Conservation (phyloP, 176 grass and related monocot species). For the Ampelocalamus luodianensis region DNA sequence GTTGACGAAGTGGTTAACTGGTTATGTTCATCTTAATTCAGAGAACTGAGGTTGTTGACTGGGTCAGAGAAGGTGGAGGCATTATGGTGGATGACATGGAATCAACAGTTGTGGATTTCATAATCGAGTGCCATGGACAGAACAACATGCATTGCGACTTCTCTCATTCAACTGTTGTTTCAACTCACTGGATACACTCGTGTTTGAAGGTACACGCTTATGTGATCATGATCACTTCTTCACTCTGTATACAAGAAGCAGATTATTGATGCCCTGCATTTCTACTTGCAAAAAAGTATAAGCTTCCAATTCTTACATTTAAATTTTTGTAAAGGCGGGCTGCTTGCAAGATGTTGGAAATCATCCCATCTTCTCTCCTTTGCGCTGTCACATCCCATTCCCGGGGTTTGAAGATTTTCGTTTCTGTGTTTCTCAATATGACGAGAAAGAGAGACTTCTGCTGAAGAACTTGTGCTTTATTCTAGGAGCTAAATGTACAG, state of each 20-base stretch:
- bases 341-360: constrained; percentile 79
- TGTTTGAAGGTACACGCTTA: constrained; percentile 75
- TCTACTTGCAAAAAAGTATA: constrained; percentile 31
- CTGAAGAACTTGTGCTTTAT: constrained; percentile 83
- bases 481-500: constrained; percentile 77
- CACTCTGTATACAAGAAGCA: constrained; percentile 18
- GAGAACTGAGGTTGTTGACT: constrained; percentile 83
- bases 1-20: constrained; percentile 33
- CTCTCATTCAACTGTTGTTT: constrained; percentile 68
- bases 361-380: constrained; percentile 91
- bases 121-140: constrained; percentile 74
- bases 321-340: constrained; percentile 60
- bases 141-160: constrained; percentile 37
- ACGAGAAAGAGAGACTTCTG: constrained; percentile 67
- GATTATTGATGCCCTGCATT: constrained; percentile 14
- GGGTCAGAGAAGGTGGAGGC: constrained; percentile 77
- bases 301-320: constrained; percentile 45
- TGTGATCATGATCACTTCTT: constrained; percentile 33
- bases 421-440: constrained; percentile 83
- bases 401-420: constrained; percentile 64
- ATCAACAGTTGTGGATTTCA: constrained; percentile 62
- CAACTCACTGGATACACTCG: constrained; percentile 88
- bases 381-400: constrained; percentile 73
- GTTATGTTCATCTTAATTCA: constrained; percentile 57
- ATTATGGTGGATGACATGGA: constrained; percentile 57